phyloP scores from a whole-genome alignment of 2,329 filamentous ascomycete species.

The Saccharata proteae region DNA sequence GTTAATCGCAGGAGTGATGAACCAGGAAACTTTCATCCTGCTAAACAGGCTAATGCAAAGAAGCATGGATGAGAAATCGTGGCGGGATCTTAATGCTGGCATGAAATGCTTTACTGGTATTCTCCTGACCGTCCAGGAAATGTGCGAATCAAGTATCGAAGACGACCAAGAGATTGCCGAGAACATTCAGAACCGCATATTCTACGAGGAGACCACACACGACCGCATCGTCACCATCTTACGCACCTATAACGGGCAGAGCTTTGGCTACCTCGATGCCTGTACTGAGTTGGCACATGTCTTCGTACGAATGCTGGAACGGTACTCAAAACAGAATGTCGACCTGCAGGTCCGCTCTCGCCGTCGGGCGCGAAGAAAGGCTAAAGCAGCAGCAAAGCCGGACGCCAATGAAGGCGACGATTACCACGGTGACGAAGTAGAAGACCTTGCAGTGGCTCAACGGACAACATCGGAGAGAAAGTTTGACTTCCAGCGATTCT shows the following conservation, averaged over 20 bases:
- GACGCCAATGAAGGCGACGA: conserved; percentile 43
- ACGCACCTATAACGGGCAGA: conserved; percentile 82
- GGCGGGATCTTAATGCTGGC: conserved; percentile 73
- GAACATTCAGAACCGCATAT: conserved; percentile 93
- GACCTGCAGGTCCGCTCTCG: conserved; percentile 87
- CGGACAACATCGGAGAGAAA: conserved; percentile 69
- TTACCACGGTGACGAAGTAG: conserved; percentile 44
- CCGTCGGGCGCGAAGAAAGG: conserved; percentile 58
- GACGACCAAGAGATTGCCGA: conserved; percentile 98
- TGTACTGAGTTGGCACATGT: conserved; percentile 84
- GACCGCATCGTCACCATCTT: conserved; percentile 73
- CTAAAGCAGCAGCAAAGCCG: conserved; percentile 33
- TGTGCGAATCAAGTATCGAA: conserved; percentile 70
- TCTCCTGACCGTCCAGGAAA: conserved; percentile 80
- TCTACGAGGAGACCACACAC: conserved; percentile 93
- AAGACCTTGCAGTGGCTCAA: conserved; percentile 62
- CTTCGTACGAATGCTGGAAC: conserved; percentile 82
- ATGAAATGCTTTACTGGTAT: conserved; percentile 74
- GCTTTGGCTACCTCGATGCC: conserved; percentile 85
- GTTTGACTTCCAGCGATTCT: conserved; percentile 83
- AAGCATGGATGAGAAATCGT: conserved; percentile 69
- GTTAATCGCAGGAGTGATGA: conserved; percentile 77
- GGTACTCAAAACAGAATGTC: conserved; percentile 87
- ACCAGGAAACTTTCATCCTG: conserved; percentile 88
- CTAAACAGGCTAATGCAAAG: conserved; percentile 73